Base-by-base conservation (phyloP, 495 filamentous ascomycete genomes). In the Aspergillus panamensis region DNA sequence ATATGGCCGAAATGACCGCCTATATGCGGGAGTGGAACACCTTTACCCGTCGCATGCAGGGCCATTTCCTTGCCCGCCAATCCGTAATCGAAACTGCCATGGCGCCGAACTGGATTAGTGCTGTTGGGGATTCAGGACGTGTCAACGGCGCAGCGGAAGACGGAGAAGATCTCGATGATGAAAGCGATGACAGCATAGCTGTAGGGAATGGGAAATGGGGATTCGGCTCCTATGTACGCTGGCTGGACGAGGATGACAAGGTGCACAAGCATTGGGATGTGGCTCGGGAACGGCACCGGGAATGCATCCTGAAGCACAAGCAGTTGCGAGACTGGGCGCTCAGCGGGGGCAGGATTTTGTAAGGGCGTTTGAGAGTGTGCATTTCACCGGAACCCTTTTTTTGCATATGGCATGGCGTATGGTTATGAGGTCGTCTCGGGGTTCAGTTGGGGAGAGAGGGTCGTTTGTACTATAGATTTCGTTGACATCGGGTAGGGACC, bases 21-120 rank as follows among this genome's bases (percentile, higher is more conserved):
- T 96, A 96, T 70, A 79, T 92, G 71, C 67, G 66, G n/a, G 80
- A 82, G 19, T 96, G 86, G 84, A 80, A 82, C 51, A 62, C 53
- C 0, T 94, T 86, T 70, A 85, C 88, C 62, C 72, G 71, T 13
- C 75, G 78, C 51, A 87, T 95, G 65, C 67, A 87, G 3, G 67
- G 75, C 2, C 87, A 95, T 61, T 88, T 96, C 63, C 71, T 76
- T 10, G 76, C 81, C 0, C 81, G 90, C 13, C 82, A 89, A 66
- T 70, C 73, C 9, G 69, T 78, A 20, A 71, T 81, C 12, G 77
- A 82, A 29, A 75, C 74, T 35, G 68, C 65, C 0, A 74, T 85
- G 32, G 76, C 73, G 3, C 69, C 71, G 4, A 69, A 72, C 52
- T 94, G 84, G 86, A 74, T 88, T 45, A 75, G 71, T 39, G 69